Base-by-base conservation (phyloP, 2,329 filamentous ascomycete genomes). In the Claviceps quebecensis region DNA sequence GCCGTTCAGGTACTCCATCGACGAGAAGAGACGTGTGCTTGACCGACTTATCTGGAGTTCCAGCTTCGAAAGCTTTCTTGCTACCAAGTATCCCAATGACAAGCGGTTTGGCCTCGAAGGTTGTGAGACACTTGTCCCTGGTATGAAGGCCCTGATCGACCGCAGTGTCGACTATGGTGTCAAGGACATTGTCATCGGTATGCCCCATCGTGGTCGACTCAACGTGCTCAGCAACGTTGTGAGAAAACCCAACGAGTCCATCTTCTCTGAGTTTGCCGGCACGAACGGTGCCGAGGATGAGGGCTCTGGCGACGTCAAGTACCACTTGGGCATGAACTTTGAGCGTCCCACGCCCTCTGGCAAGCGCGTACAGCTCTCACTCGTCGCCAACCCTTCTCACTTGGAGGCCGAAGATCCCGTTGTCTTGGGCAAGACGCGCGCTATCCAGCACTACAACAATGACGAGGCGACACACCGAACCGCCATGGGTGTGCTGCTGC, bases 281-380 rank as follows among this genome's bases (percentile, higher is more conserved):
- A 87, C 85, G 46, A 74, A 86, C 22, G 88, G 87, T 65, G 87
- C 87, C 51, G 86, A 87, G 60, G 93, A 97, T 60, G 91, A 98
- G 72, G 93, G 93, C 54, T 97, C 93, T 53, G 93, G 93, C 62
- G 93, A 98, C 68, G 93, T 98, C 71, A 98, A 98, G 73, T 98
- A 98, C 74, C 93, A 98, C 74, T 76, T 98, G 63, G 93, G 93
- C 66, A 98, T 98, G 93, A 98, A 98, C 77, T 98, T 98, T 60
- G 93, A 98, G 75, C 88, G 93, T 56, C 93, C 93, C 51, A 98
- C 93, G 9, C 93, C 93, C 53, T 97, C 91, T 44, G 93, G 93
- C 62, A 97, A 97, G 80, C 93, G 93, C 57, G 93, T 98, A n/a
- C 93, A 98, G 74, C 82, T 98, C 51, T 98, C 93, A 55, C 81